Percentiles rank a stretch among this genome's conserved stretches.
Conservation (phyloP, 2,329 filamentous ascomycete genomes). For the Thielaviopsis musarum region DNA sequence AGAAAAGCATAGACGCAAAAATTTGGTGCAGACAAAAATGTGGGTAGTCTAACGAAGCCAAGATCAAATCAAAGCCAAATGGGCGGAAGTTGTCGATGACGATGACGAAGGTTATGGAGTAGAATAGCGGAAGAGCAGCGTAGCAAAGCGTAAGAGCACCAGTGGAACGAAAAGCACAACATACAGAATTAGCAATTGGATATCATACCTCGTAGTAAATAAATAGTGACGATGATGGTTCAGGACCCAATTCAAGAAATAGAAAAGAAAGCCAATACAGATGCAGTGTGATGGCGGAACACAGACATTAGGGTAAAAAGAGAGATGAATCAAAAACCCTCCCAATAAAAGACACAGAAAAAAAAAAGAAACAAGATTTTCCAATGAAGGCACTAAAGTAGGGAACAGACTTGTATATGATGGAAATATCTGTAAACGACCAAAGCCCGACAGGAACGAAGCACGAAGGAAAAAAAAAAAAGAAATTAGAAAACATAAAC, state of each 20-base stretch:
- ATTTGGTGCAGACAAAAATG: background rate
- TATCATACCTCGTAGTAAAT: background rate
- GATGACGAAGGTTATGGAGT: background rate
- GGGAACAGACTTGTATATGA: background rate
- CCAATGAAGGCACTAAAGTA: background rate
- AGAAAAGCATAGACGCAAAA: background rate
- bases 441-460: background rate
- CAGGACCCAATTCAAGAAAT: background rate
- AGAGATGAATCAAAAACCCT: too few relatives aligned
- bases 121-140: background rate
- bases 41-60: background rate
- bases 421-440: background rate
- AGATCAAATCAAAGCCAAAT: background rate
- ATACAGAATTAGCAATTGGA: background rate
- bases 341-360: background rate
- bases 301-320: background rate
- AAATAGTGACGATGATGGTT: background rate
- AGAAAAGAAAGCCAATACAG: background rate
- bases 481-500: background rate
- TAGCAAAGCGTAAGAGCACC: too few relatives aligned
- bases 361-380: background rate
- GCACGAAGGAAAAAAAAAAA: background rate
- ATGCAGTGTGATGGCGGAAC: background rate
- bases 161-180: background rate
- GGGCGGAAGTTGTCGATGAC: background rate